phyloP scores from a whole-genome alignment of 805 yeast species.

The Saturnispora ahearnii region DNA sequence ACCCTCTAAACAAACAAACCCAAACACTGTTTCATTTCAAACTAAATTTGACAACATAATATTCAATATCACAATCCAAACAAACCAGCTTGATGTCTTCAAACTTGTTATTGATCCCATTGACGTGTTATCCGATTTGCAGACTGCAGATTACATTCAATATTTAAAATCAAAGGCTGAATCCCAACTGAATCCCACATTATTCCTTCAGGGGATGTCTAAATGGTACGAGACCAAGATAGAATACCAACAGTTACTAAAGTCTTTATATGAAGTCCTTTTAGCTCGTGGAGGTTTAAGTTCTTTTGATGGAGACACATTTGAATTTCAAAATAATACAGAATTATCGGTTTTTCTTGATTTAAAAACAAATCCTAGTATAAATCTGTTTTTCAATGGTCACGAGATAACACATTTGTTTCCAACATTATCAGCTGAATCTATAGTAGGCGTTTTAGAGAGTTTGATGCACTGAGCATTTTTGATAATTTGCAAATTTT shows the following conservation, averaged over 20 bases:
- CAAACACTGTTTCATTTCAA: neutral
- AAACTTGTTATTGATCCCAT: neutral
- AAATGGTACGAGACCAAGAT: neutral
- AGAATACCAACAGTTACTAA: neutral
- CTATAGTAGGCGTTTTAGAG: neutral
- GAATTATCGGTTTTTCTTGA: neutral
- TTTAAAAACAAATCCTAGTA: neutral
- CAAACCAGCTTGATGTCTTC: neutral
- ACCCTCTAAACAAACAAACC: neutral
- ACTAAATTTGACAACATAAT: neutral
- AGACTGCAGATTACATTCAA: neutral
- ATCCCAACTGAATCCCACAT: neutral
- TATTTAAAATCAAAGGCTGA: neutral
- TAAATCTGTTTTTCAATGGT: neutral
- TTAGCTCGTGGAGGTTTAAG: neutral
- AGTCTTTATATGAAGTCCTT: neutral
- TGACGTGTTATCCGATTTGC: neutral
- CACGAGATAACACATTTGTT: neutral
- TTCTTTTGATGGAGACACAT: neutral
- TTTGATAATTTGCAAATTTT: neutral
- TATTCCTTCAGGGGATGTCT: conserved; percentile 1
- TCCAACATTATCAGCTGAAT: neutral
- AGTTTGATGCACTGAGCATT: neutral
- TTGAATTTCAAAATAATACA: neutral
- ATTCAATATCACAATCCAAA: neutral